phyloP scores from a whole-genome alignment of 2,329 filamentous ascomycete genomes.

The Orbilia brochopaga region DNA sequence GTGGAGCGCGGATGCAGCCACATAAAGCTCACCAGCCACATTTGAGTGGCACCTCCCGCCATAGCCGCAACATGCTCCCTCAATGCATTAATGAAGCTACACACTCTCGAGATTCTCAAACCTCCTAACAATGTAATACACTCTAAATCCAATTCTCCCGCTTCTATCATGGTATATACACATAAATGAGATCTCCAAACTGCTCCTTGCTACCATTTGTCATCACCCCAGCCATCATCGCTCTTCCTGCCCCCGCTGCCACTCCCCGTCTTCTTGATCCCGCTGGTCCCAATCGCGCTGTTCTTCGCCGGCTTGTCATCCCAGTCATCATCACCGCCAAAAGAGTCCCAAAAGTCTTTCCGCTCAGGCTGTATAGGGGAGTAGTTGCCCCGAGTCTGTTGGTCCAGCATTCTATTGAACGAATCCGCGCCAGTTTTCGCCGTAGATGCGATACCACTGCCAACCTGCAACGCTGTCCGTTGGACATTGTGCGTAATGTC shows the following conservation, averaged over 20 bases:
- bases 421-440: slow-evolving; percentile 65
- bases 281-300: slow-evolving; percentile 68
- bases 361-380: slow-evolving; percentile 66
- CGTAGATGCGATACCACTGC: slow-evolving; percentile 34
- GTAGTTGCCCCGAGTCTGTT: slow-evolving; percentile 64
- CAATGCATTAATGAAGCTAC: no score
- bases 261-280: slow-evolving; percentile 63
- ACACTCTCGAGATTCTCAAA: no score
- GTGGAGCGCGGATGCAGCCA: neutral
- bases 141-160: slow-evolving; percentile 28
- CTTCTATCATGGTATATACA: slow-evolving; percentile 41
- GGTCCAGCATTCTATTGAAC: slow-evolving; percentile 65
- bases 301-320: slow-evolving; percentile 56
- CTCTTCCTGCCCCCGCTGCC: slow-evolving; percentile 48
- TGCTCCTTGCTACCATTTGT: slow-evolving; percentile 50
- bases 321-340: slow-evolving; percentile 70
- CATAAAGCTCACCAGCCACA: neutral
- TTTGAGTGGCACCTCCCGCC: neutral
- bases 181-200: slow-evolving; percentile 14
- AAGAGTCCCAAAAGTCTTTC: slow-evolving; percentile 91
- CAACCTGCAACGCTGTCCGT: slow-evolving; percentile 59
- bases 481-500: slow-evolving; percentile 70
- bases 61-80: neutral
- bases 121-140: neutral
- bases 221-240: slow-evolving; percentile 55